Conservation (phyloP, 2,329 filamentous ascomycete genomes). For the Venturia oleaginea region DNA sequence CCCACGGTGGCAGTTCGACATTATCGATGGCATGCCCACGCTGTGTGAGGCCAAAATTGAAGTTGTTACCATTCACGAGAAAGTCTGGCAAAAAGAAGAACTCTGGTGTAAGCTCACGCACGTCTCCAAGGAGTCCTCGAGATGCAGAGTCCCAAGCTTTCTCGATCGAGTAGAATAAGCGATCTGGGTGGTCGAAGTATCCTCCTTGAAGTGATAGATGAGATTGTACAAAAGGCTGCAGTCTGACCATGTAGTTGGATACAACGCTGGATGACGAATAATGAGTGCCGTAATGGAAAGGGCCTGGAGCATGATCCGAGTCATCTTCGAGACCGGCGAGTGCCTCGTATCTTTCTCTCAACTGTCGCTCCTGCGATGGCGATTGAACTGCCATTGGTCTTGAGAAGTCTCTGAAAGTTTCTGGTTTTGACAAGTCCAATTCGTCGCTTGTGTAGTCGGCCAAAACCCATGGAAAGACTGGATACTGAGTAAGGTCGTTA, state of each 20-base stretch:
- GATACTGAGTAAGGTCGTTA: conserved; percentile 96
- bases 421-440: conserved; percentile 74
- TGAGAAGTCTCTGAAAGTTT: conserved; percentile 79
- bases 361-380: conserved; percentile 63
- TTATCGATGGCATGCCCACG: conserved; percentile 71
- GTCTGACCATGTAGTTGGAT: conserved; percentile 85
- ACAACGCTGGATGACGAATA: conserved; percentile 99
- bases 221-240: conserved; percentile 93
- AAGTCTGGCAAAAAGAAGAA: conserved; percentile 98
- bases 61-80: conserved; percentile 83
- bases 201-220: conserved; percentile 93
- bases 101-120: conserved; percentile 88
- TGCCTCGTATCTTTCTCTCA: conserved; percentile 74
- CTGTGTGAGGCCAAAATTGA: conserved; percentile 85
- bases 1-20: conserved; percentile 89
- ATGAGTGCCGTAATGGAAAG: conserved; percentile 96
- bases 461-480: conserved; percentile 94
- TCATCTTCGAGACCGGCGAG: conserved; percentile 83
- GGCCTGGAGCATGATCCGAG: conserved; percentile 34
- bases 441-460: conserved; percentile 94
- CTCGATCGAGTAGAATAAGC: conserved; percentile 86
- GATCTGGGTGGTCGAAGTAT: conserved; percentile 89
- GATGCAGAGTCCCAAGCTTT: conserved; percentile 90
- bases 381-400: conserved; percentile 96
- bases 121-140: conserved; percentile 81